Conservation (phyloP, 2,329 filamentous ascomycete species). For the Aspergillus sp. region DNA sequence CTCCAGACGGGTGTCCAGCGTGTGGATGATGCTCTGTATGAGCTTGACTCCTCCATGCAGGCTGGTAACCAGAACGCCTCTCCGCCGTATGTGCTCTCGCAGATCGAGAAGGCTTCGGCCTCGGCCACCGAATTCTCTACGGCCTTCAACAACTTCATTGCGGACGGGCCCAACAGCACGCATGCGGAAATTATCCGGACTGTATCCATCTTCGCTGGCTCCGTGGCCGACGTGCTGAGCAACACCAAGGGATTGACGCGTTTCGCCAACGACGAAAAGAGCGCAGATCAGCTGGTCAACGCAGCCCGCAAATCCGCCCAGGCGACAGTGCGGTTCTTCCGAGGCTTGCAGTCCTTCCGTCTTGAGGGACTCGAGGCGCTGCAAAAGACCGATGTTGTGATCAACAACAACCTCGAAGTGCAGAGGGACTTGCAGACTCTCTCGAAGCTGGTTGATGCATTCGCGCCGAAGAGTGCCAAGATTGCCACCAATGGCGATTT, state of each 20-base stretch:
- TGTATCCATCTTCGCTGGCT: conserved; percentile 84
- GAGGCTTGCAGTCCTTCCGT: conserved; percentile 87
- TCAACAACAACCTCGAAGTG: conserved; percentile 95
- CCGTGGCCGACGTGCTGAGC: conserved; percentile 88
- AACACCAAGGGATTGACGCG: conserved; percentile 95
- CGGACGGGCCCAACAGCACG: conserved; percentile 86
- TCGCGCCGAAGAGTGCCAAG: conserved; percentile 84
- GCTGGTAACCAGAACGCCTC: conserved; percentile 98
- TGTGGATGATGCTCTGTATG: conserved; percentile 94
- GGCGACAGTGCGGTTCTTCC: conserved; percentile 92
- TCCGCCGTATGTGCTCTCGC: conserved; percentile 89
- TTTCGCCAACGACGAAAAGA: conserved; percentile 93
- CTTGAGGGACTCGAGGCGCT: conserved; percentile 86
- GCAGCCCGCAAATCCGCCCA: conserved; percentile 81
- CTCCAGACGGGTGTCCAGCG: conserved; percentile 88
- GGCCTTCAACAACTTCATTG: conserved; percentile 97
- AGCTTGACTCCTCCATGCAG: conserved; percentile 96
- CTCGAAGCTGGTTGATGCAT: conserved; percentile 88
- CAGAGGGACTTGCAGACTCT: conserved; percentile 91
- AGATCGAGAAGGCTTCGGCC: conserved; percentile 93
- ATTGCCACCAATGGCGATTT: conserved; percentile 79
- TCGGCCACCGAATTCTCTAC: conserved; percentile 97
- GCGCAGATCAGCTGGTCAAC: conserved; percentile 79
- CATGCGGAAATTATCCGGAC: conserved; percentile 92
- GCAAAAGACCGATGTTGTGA: conserved; percentile 94